Conservation (phyloP, 2,329 filamentous ascomycete genomes). For the Aspergillus fumigatiaffinis region DNA sequence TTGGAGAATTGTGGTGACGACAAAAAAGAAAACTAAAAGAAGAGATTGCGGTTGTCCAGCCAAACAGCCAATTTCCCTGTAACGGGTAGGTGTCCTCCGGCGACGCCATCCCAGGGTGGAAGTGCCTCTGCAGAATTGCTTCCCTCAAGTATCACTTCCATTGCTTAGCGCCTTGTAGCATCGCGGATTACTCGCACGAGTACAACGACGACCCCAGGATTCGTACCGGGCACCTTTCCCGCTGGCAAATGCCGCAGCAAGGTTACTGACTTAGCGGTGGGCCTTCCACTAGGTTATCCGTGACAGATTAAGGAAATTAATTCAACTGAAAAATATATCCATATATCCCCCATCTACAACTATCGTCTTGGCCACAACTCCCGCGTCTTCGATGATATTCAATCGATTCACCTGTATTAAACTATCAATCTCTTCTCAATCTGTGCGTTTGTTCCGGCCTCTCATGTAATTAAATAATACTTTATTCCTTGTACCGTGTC, state of each 20-base stretch:
- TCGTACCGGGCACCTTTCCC: conserved; percentile 53
- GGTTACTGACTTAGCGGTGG: conserved; percentile 33
- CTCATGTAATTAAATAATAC: neutral
- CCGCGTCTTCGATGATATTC: neutral
- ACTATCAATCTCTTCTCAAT: neutral
- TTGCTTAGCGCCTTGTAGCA: conserved; percentile 52
- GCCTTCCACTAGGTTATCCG: conserved; percentile 41
- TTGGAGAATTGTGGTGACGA: neutral
- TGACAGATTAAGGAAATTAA: conserved; percentile 31
- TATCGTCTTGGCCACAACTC: too few relatives aligned
- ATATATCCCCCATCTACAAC: fast-evolving
- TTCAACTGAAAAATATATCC: neutral
- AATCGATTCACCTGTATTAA: neutral
- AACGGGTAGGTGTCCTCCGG: conserved; percentile 49
- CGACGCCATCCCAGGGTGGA: conserved; percentile 53
- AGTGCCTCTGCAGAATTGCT: conserved; percentile 57
- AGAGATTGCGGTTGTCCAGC: conserved; percentile 33
- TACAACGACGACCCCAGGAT: conserved; percentile 50
- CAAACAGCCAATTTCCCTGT: conserved; percentile 35
- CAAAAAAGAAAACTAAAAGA: conserved; percentile 21
- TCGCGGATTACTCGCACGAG: conserved; percentile 56
- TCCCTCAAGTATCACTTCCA: conserved; percentile 54
- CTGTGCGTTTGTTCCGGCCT: neutral
- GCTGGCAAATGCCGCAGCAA: conserved; percentile 36
- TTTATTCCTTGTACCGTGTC: neutral